Percentiles rank a stretch among this genome's conserved stretches.
phyloP scores from a whole-genome alignment of 495 filamentous ascomycete species.

The Penicillium arizonense region DNA sequence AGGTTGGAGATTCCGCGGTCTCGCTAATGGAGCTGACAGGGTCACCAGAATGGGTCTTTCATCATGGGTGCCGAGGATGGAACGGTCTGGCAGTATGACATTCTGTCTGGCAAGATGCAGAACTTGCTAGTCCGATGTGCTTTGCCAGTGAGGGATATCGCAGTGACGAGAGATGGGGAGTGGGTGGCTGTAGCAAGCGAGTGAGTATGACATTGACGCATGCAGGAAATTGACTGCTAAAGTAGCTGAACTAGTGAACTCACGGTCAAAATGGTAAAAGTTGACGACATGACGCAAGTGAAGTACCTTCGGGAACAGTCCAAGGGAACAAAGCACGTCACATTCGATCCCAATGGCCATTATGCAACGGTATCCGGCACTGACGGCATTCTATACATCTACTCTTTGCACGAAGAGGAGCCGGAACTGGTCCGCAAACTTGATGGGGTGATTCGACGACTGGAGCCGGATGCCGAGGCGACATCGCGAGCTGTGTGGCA shows the following conservation, averaged over 20 bases:
- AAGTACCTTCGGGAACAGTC: conserved; percentile 76
- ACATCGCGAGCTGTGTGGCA: conserved; percentile 84
- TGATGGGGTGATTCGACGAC: conserved; percentile 76
- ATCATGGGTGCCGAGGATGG: conserved; percentile 90
- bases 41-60: conserved; percentile 70
- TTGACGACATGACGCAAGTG: conserved; percentile 70
- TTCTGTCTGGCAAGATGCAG: conserved; percentile 72
- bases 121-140: conserved; percentile 77
- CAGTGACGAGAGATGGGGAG: conserved; percentile 74
- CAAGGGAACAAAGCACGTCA: conserved; percentile 83
- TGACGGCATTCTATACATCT: conserved; percentile 85
- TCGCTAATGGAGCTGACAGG: not conserved
- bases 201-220: conserved; percentile 35
- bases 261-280: conserved; percentile 81
- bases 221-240: conserved; percentile 9
- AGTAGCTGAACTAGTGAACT: conserved; percentile 57
- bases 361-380: conserved; percentile 80
- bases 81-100: conserved; percentile 82
- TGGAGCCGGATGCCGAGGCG: conserved; percentile 76
- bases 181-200: conserved; percentile 98
- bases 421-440: conserved; percentile 78
- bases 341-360: conserved; percentile 80
- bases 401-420: conserved; percentile 76
- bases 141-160: conserved; percentile 81
- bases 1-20: conserved; percentile 17